Base-by-base conservation (phyloP, 1,284 basidiomycete species). In the Ceratobasidium sp. region DNA sequence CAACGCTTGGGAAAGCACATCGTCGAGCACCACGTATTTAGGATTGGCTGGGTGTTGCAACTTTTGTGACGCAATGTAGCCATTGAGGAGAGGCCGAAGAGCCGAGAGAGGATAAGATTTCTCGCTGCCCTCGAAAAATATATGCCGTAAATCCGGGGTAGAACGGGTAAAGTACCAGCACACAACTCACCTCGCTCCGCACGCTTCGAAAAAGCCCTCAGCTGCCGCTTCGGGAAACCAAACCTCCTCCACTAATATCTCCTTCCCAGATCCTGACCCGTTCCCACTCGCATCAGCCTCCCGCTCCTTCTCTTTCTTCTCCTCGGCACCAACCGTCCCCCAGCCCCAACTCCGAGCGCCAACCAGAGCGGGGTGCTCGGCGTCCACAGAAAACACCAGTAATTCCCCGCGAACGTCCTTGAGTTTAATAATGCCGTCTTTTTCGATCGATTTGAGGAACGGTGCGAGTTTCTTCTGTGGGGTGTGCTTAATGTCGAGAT, bases 391-490 rank as follows among this genome's bases (percentile, higher is more conserved):
- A 36, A 85, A 84, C 21, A 93, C 81, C n/a, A 75, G 67, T 86
- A 88, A 78, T 53, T 90, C 92, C 0, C 87, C 85, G 74, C 90
- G 88, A 16, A 83, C 83, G 59, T 92, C 86, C 78, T 96, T 96
- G 30, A 90, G 82, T 21, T 86, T 86, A 36, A 96, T 76, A 18
- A 95, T 78, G 0, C 86, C 86, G 5, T 88, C 86, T 78, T 94
- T 95, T 73, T 90, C 88, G 4, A 84, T 82, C 23, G 85, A 78
- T 78, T 92, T 94, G 77, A 96, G 84, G 81, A 95, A 94, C 1
- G 87, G 84, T 1, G 88, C 86, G 21, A 95, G 84, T 49, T 92
- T 92, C 80, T 95, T 96, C 83, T 90, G 86, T 8, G 85, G 84
- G 1, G 86, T 94, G 70, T 86, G 85, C 77, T 89, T 94, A 80